Evolutionary conservation across 1,139 yeast species (phyloP), one percentile per base, ranked within the genome.

Genomic region (Pichia sp.): DNA sequence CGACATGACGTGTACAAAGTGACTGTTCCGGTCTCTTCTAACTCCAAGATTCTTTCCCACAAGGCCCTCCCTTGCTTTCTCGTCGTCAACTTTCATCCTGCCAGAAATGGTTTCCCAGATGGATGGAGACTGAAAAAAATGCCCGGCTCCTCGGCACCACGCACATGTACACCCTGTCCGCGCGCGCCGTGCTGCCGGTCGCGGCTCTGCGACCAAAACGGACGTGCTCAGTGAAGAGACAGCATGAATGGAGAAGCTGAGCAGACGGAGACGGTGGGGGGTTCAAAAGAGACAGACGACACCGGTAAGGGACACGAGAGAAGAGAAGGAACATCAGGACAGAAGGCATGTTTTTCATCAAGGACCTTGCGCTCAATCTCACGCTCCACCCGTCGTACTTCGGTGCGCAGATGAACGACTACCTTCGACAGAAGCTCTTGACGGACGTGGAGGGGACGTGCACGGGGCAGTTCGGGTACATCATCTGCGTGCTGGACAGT

Each of bases 381-480:
- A 90, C 97, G 50, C 84, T 93, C 56, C 99, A 93, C 72, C 99
- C 99, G 55, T 90, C 98, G 47, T 93, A 85, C 71, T 93, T 92
- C 68, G 99, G 99, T 1, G 97, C 99, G 4, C 95, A 92, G 65
- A 93, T 93, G 98, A 90, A 89, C 71, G 95, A 90, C 67, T 92
- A 85, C 69, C 78, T 93, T 63, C 83, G 95, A 67, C 89, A 90
- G 67, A 92, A 92, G 71, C 78, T 93, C 61, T 78, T 95, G 58
- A 90, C 90, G 63, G 99, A 93, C 67, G 99, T 95, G 49, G 99
- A 93, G 72, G 99, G 99, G 26, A 90, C 98, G 1, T 95, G 99
- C 73, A 90, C 99, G 1, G 99, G 99, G 64, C 97, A 93, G 71
- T 93, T 93, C 74, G 99, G 99, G 7, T 93, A 93, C 71, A 93